A percentile compares a stretch with the other conserved stretches of the same genome.
These are phyloP conservation scores for Cicer yamashitae DNA, from an alignment of 306 rosid species.

Conservation along the genomic window DNA sequence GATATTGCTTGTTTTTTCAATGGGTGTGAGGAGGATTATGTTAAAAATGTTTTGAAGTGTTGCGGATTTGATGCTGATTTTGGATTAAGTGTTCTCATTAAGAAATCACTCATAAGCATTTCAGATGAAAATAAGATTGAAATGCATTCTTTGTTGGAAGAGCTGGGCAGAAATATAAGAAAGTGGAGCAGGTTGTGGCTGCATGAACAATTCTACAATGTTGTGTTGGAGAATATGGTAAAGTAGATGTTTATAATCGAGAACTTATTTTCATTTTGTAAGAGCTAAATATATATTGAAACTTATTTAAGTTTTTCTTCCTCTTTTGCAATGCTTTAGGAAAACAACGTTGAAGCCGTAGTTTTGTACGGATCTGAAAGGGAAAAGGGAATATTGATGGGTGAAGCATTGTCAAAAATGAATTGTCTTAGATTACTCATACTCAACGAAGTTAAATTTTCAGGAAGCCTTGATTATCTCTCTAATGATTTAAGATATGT, in stretches of 20 bases:
- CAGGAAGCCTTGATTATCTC: not conserved
- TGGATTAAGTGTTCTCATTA: conserved; percentile 34
- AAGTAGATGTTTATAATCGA: not conserved
- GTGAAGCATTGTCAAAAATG: conserved; percentile 24
- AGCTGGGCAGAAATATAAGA: conserved; percentile 32
- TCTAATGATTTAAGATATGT: conserved; percentile 14
- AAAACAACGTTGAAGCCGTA: not conserved
- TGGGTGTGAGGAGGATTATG: rapidly evolving
- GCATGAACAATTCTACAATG: not conserved
- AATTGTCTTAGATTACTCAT: conserved; percentile 11
- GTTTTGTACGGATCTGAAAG: not conserved
- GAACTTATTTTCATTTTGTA: not conserved
- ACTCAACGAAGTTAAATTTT: not conserved
- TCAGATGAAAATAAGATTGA: rapidly evolving
- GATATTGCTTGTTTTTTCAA: conserved; percentile 36
- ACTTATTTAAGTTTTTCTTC: not conserved
- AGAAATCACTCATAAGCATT: conserved; percentile 35
- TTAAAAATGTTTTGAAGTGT: not conserved
- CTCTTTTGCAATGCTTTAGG: conserved; percentile 3
- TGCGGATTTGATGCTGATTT: conserved; percentile 9
- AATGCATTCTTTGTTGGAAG: conserved; percentile 34
- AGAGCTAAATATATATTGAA: not conserved
- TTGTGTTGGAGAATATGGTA: not conserved
- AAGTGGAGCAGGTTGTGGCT: conserved; percentile 45
- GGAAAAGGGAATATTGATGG: not conserved